A percentile compares a stretch with the other conserved stretches of the same genome.
phyloP scores from a whole-genome alignment of 306 rosid species.

The Boehmeria nivea region DNA sequence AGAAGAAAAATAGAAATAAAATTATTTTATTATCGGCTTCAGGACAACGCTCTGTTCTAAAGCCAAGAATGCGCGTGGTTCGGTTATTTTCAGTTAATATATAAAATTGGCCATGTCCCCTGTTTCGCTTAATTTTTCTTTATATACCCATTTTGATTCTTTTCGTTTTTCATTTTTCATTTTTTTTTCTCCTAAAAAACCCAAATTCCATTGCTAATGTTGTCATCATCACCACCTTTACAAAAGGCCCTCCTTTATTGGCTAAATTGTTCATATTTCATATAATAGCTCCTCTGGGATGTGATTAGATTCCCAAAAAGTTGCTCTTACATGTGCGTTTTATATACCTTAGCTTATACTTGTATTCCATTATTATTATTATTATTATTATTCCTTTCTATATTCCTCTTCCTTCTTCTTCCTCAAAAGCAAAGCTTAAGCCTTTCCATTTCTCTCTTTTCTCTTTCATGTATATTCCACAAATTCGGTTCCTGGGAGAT shows the following conservation, averaged over 20 bases:
- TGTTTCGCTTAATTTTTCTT: background rate
- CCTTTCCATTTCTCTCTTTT: background rate
- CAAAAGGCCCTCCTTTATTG: conserved; percentile 26
- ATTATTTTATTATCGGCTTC: too few relatives aligned
- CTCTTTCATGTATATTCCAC: conserved; percentile 1
- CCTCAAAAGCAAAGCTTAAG: conserved; percentile 11
- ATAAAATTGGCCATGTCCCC: too few relatives aligned
- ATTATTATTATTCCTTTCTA: conserved; percentile 22
- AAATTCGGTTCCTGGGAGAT: conserved; percentile 25
- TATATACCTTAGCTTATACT: conserved; percentile 17
- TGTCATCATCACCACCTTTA: conserved; percentile 35
- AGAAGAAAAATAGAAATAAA: too few relatives aligned
- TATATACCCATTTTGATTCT: background rate
- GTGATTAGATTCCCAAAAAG: conserved; percentile 31
- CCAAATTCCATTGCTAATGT: background rate
- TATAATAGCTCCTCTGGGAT: background rate
- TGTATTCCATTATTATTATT: too few relatives aligned
- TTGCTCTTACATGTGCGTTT: conserved; percentile 32
- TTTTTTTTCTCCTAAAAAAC: too few relatives aligned
- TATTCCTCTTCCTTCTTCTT: conserved; percentile 19
- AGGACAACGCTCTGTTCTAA: too few relatives aligned
- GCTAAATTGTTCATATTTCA: conserved; percentile 29
- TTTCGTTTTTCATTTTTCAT: conserved; percentile 5
- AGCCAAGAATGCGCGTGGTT: too few relatives aligned
- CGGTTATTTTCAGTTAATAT: too few relatives aligned